Percentiles rank a stretch among this genome's conserved stretches.
Evolutionary conservation across 2,329 filamentous ascomycete species (phyloP).

Genomic region (Blumeria graminis): DNA sequence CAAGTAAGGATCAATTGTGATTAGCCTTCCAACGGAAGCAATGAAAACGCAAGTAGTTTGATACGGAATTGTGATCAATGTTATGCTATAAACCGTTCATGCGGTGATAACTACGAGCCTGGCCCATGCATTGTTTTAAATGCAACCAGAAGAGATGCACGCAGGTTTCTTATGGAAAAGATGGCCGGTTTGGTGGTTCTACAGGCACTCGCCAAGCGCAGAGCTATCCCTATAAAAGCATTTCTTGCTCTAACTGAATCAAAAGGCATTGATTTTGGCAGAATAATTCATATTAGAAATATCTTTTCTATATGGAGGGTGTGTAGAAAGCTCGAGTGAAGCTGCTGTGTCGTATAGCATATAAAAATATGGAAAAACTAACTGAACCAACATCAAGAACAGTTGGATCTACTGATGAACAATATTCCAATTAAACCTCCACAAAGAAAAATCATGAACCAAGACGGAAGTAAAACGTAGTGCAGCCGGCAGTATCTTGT

Average conservation of each 20-base stretch:
- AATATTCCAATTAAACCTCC: background rate
- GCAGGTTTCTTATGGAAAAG: background rate
- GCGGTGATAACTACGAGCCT: background rate
- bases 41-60: background rate
- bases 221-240: background rate
- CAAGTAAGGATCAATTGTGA: background rate
- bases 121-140: background rate
- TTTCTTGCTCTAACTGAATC: background rate
- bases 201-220: background rate
- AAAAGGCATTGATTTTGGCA: background rate
- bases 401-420: background rate
- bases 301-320: background rate
- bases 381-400: background rate
- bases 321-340: background rate
- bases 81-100: background rate
- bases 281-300: background rate
- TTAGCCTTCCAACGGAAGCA: background rate
- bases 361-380: background rate
- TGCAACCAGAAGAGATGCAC: background rate
- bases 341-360: background rate
- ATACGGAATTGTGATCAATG: background rate
- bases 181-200: background rate
- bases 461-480: background rate
- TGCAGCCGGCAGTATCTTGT: background rate
- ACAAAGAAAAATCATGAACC: background rate